Evolutionary conservation across 78 protist genomes (phyloP), one percentile per base, ranked within the genome.

Genomic region (Polysphondylium violaceum): DNA sequence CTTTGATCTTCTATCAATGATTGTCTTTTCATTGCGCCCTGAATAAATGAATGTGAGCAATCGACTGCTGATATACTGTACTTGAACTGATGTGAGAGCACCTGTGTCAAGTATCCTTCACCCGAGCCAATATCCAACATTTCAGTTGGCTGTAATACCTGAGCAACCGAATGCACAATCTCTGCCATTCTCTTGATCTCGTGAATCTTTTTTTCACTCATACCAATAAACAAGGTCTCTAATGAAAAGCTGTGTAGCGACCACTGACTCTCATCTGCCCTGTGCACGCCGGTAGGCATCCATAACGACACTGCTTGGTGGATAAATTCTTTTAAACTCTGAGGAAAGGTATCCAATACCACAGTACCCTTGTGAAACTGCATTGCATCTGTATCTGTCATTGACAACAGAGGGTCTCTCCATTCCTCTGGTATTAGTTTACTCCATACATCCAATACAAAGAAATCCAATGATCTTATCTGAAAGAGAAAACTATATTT

Each of bases 91-190:
- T 81, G 89, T 33, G 67, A 55, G 17, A 81, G 31, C 12, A 81
- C 65, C 38, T 68, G 77, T 23, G 89, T 81, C 43, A 81, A 65
- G 47, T 81, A 81, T 2, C 76, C 76, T 35, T 81, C 89, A 17
- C 89, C 89, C 0, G 78, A 59, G 12, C 89, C 89, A 40, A 81
- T 81, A 43, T 81, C 89, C n/a, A 68, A 68, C 1, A 65, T 38
- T 53, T 56, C 61, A 56, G 25, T 40, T 16, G 89, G 89, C 11
- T 65, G 14, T 36, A 65, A 27, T 8, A 25, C 9, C 5, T 21
- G 0, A 8, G 67, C 64, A 40, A 53, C 21, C 4, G 8, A 19
- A 58, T 81, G 21, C 25, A 81, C 35, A 35, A 81, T 51, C 44
- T 81, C 89, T 0, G 89, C 31, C 78, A 81, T 68, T 41, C 89